These are phyloP conservation scores for Alisma plantagoaquatica DNA, from an alignment of 106 monocot genomes.

Conservation along the genomic window DNA sequence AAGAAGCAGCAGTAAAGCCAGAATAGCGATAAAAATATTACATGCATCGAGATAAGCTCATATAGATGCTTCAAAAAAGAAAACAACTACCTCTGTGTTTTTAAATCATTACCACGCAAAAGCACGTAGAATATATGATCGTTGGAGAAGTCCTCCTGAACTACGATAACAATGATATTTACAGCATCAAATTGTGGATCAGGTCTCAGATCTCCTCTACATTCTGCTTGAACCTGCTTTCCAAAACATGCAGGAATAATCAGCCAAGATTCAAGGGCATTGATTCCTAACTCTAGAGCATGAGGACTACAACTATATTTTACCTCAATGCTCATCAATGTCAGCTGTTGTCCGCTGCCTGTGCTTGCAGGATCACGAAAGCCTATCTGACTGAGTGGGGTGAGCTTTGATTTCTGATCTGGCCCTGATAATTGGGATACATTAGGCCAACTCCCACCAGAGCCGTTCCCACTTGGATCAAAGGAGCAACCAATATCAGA, in stretches of 20 bases:
- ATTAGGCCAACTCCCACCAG: constrained; percentile 34
- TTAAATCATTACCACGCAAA: constrained; percentile 28
- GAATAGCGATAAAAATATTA: too few relatives aligned
- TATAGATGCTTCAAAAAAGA: too few relatives aligned
- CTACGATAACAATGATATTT: constrained; percentile 60
- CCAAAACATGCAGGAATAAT: neutral
- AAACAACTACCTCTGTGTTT: constrained; percentile 31
- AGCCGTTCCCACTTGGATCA: too few relatives aligned
- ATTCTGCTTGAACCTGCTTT: constrained; percentile 62
- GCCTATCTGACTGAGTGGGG: constrained; percentile 93
- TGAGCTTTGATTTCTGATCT: constrained; percentile 49
- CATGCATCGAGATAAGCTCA: too few relatives aligned
- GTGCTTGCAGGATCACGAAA: constrained; percentile 76
- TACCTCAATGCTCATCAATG: constrained; percentile 85
- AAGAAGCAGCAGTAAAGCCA: too few relatives aligned
- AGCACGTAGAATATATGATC: constrained; percentile 44
- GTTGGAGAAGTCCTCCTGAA: constrained; percentile 60
- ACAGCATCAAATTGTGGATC: constrained; percentile 88
- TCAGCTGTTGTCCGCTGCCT: constrained; percentile 78
- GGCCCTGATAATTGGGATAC: constrained; percentile 81
- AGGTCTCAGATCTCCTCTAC: constrained; percentile 71
- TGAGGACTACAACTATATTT: neutral
- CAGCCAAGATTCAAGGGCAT: too few relatives aligned
- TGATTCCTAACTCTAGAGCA: too few relatives aligned
- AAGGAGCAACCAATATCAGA: too few relatives aligned